Base-by-base conservation (phyloP, 2,329 filamentous ascomycete species). In the Paecilomyces niveus region DNA sequence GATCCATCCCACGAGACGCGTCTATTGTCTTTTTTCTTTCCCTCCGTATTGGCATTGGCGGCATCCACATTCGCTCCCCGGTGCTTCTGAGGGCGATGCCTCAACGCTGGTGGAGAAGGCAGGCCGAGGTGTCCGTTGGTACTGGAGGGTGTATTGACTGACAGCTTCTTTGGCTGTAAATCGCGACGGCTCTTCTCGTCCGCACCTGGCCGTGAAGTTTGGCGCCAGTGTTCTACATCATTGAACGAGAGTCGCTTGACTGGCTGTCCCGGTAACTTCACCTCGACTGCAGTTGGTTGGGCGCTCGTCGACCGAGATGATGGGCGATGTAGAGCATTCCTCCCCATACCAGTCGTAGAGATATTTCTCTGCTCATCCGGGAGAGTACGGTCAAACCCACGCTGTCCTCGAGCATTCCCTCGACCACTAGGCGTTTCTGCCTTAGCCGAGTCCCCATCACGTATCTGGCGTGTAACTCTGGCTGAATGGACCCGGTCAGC, bases 1-100 rank as follows among this genome's bases (percentile, higher is more conserved):
- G 73, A 66, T 2, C 70, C 71, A 53, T 76, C 72, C 72, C 72
- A 74, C 9, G 73, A 74, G 5, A 75, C 72, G 18, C 72, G 69
- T 21, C 71, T 66, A 51, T 67, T 45, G 6, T n/a, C 39, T 7
- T 45, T 63, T 24, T 67, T 71, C 53, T 69, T 73, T 10, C 64
- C 59, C 49, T 70, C 67, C 53, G 56, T 64, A 13, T 18, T 45
- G 2, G 55, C 29, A 9, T 58, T 60, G 45, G 55, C 26, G 9
- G 45, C 58, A 31, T 68, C 67, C 10, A 58, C 63, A 22, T 63
- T 65, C 32, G 69, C 62, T 10, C 71, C 71, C 7, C 71, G 68
- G 55, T 76, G 71, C 51, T 75, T 75, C 54, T 75, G 72, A 13
- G 72, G 66, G 5, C 74, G 71, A 57, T 76, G 75, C 54, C 71